These are phyloP conservation scores for Tylopilus vinaceipallidus DNA, from an alignment of 768 basidiomycete genomes.

Conservation along the genomic window DNA sequence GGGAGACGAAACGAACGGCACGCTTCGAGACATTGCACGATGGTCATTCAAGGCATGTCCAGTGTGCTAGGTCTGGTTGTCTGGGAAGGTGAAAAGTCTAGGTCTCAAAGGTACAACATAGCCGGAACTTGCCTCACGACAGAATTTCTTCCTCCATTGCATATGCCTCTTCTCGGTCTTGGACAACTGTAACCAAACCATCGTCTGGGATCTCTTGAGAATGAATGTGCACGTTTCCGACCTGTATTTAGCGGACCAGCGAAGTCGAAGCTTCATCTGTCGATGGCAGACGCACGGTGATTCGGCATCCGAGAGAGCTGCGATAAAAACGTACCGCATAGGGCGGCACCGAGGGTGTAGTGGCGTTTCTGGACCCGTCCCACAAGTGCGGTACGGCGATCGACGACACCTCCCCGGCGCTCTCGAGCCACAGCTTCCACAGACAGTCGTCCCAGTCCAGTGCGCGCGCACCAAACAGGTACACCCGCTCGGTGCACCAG, in stretches of 20 bases:
- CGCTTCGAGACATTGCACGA: no score
- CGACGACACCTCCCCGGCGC: slow-evolving; percentile 40
- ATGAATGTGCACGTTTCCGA: slow-evolving; percentile 53
- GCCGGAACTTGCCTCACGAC: slow-evolving; percentile 40
- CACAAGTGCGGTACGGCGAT: slow-evolving; percentile 12
- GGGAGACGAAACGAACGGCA: not conserved
- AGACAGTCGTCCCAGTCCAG: slow-evolving; percentile 65
- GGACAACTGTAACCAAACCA: slow-evolving; percentile 33
- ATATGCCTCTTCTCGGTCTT: slow-evolving; percentile 41
- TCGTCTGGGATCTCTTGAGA: slow-evolving; percentile 37
- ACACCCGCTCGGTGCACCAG: slow-evolving; percentile 64
- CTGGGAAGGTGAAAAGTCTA: slow-evolving; percentile 7
- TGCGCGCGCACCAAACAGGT: slow-evolving; percentile 41
- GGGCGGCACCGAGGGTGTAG: slow-evolving; percentile 12
- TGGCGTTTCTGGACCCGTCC: slow-evolving; percentile 8
- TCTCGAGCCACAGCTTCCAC: slow-evolving; percentile 62
- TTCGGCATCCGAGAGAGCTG: not conserved
- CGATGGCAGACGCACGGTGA: not conserved
- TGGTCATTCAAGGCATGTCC: slow-evolving; percentile 14
- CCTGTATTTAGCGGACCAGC: slow-evolving; percentile 47
- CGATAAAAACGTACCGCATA: slow-evolving; percentile 17
- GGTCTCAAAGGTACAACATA: not conserved
- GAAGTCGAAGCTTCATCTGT: slow-evolving; percentile 42
- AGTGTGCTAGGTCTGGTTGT: slow-evolving; percentile 17
- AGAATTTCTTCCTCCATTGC: slow-evolving; percentile 58